Conservation (phyloP, 768 basidiomycete species). For the Pleurotus eryngii region DNA sequence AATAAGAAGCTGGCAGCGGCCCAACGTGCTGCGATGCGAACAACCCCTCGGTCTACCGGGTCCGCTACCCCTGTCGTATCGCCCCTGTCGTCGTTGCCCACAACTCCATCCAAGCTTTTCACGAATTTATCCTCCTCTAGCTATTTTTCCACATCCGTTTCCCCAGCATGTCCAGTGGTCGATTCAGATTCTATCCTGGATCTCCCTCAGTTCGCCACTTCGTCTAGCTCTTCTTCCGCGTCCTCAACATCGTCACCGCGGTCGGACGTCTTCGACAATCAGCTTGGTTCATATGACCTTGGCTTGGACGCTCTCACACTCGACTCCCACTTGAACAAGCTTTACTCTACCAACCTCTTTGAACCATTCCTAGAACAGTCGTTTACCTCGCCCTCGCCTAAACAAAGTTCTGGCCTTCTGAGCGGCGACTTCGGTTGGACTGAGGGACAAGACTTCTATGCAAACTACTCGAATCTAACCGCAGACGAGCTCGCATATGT, state of each 20-base stretch:
- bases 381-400: conserved; percentile 28
- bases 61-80: background rate
- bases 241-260: conserved; percentile 37
- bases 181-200: background rate
- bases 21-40: conserved; percentile 20
- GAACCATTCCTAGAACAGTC: conserved; percentile 35
- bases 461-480: conserved; percentile 20
- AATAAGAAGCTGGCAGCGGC: conserved; percentile 33
- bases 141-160: background rate
- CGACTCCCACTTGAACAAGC: conserved; percentile 27
- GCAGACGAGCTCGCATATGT: conserved; percentile 16
- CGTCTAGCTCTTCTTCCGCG: conserved; percentile 31
- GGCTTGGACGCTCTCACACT: conserved; percentile 27
- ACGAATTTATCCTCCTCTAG: conserved; percentile 24
- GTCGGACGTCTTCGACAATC: conserved; percentile 34
- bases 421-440: conserved; percentile 31
- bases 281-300: conserved; percentile 27
- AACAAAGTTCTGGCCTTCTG: conserved; percentile 12
- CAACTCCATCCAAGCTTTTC: conserved; percentile 41
- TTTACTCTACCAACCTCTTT: conserved; percentile 32
- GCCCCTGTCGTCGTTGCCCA: conserved; percentile 4
- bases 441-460: conserved; percentile 31
- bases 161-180: background rate
- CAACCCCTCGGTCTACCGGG: conserved; percentile 1
- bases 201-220: conserved; percentile 21